These are phyloP conservation scores for Pinus taeda DNA, from an alignment of 75 land plant genomes.

Conservation along the genomic window DNA sequence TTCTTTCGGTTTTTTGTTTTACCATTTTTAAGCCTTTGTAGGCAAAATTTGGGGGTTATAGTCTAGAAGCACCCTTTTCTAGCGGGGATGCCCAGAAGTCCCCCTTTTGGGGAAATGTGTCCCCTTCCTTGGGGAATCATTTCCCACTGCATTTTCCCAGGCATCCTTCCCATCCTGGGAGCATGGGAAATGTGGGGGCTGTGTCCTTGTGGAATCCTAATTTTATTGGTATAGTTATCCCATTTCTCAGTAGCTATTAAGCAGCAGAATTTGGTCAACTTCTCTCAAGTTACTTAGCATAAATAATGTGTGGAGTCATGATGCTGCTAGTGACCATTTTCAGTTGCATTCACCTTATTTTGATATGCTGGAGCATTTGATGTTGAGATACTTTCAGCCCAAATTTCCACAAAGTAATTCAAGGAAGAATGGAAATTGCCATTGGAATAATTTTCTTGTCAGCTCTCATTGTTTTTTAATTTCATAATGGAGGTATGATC, in stretches of 20 bases:
- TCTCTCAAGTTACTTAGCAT: background rate
- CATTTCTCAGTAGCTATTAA: background rate
- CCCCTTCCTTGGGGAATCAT: too few relatives aligned
- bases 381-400: background rate
- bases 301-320: background rate
- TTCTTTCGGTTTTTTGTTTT: too few relatives aligned
- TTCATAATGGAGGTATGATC: too few relatives aligned
- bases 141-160: too few relatives aligned
- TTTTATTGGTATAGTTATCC: background rate
- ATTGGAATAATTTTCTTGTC: background rate
- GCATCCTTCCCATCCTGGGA: too few relatives aligned
- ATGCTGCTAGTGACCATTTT: background rate
- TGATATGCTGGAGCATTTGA: conserved; percentile 5
- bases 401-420: background rate
- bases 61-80: too few relatives aligned
- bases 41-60: too few relatives aligned
- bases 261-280: conserved; percentile 1
- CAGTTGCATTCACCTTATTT: background rate
- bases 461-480: background rate
- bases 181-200: too few relatives aligned
- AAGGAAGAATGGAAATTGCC: background rate
- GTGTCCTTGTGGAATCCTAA: too few relatives aligned
- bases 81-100: too few relatives aligned
- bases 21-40: too few relatives aligned
- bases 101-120: too few relatives aligned